Conservation (phyloP, 768 basidiomycete genomes). For the Macrolepiota fuliginosa region DNA sequence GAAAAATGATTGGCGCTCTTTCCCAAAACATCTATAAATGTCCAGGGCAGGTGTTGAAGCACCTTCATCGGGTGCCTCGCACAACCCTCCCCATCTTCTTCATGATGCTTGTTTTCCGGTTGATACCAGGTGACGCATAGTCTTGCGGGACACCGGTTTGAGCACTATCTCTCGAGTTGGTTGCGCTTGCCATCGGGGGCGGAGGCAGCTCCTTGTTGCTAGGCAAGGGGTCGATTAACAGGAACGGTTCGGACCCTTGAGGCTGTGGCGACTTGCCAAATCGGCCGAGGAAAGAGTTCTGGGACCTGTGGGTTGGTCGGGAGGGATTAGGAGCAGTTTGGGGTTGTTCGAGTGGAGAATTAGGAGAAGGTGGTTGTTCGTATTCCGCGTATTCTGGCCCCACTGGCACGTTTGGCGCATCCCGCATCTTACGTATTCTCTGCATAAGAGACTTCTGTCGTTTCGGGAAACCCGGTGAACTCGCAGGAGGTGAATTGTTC, state of each 20-base stretch:
- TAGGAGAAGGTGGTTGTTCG: slow-evolving; percentile 44
- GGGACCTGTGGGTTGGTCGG: slow-evolving; percentile 68
- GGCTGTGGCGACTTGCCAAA: slow-evolving; percentile 40
- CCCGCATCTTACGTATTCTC: slow-evolving; percentile 86
- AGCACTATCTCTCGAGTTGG: slow-evolving; percentile 51
- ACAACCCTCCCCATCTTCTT: slow-evolving; percentile 78
- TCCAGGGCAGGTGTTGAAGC: background rate
- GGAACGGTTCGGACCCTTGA: slow-evolving; percentile 50
- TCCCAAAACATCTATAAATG: background rate
- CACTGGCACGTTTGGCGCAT: slow-evolving; percentile 81
- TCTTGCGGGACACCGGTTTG: slow-evolving; percentile 34
- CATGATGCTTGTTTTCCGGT: slow-evolving; percentile 75
- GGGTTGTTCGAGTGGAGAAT: slow-evolving; percentile 37
- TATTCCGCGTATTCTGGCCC: slow-evolving; percentile 43
- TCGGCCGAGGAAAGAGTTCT: slow-evolving; percentile 79
- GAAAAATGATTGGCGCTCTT: background rate
- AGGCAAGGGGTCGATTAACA: slow-evolving; percentile 56
- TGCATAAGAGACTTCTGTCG: slow-evolving; percentile 85
- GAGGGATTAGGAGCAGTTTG: slow-evolving; percentile 19
- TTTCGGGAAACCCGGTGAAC: slow-evolving; percentile 52
- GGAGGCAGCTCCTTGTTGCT: slow-evolving; percentile 51
- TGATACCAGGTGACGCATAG: slow-evolving; percentile 32
- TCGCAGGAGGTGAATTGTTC: slow-evolving; percentile 36
- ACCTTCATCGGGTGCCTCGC: slow-evolving; percentile 44
- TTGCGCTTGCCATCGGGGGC: slow-evolving; percentile 35